A percentile compares a stretch with the other conserved stretches of the same genome.
Evolutionary conservation across 768 basidiomycete genomes (phyloP).

Genomic region (Pleurotus pulmonarius): DNA sequence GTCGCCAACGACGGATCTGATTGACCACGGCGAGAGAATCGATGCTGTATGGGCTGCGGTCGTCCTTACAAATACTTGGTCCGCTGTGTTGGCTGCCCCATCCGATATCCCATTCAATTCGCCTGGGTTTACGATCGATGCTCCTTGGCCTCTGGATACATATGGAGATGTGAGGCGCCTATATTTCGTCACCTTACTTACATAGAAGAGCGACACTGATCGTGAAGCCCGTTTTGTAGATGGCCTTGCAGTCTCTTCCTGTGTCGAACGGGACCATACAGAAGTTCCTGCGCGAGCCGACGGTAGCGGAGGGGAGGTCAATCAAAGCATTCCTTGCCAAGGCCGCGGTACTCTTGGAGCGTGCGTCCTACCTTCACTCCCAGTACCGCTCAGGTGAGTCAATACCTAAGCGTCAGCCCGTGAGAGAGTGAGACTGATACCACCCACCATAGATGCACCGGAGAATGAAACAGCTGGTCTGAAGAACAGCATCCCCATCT

Average conservation of each 20-base stretch:
- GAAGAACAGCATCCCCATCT: background rate
- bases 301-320: slow-evolving; percentile 21
- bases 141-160: slow-evolving; percentile 31
- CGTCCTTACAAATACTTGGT: slow-evolving; percentile 43
- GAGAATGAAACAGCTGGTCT: background rate
- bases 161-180: slow-evolving; percentile 15
- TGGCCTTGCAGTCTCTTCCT: background rate
- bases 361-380: slow-evolving; percentile 18
- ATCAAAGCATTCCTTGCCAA: slow-evolving; percentile 23
- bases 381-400: slow-evolving; percentile 10
- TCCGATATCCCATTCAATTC: slow-evolving; percentile 38
- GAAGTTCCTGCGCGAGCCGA: slow-evolving; percentile 19
- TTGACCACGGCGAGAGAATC: slow-evolving; percentile 28
- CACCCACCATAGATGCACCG: background rate
- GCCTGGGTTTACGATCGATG: slow-evolving; percentile 25
- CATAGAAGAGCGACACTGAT: background rate
- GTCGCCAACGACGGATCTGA: slow-evolving; percentile 14
- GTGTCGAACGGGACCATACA: slow-evolving; percentile 20
- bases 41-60: slow-evolving; percentile 30
- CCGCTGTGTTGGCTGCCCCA: slow-evolving; percentile 37
- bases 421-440: background rate
- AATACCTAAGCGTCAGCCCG: background rate
- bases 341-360: slow-evolving; percentile 31
- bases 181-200: background rate
- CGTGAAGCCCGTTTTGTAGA: background rate